Evolutionary conservation across 2,329 filamentous ascomycete species (phyloP), one percentile per base, ranked within the genome.

Genomic region (Apiospora kogelbergensis): DNA sequence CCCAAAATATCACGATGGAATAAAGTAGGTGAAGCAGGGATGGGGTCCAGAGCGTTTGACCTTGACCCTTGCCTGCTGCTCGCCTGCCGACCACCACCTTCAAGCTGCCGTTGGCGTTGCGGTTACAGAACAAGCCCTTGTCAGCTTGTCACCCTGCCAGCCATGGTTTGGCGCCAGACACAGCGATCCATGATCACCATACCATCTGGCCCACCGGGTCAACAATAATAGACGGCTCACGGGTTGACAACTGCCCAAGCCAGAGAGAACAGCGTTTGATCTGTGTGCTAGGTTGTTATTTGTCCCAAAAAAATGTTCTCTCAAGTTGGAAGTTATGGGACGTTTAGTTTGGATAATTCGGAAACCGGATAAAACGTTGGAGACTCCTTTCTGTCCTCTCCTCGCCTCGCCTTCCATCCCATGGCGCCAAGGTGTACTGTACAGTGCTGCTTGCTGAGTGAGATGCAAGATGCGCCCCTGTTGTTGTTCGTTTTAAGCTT

Each of bases 151-250:
- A 33, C 33, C 33, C 7, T 24, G 46, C 41, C 63, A 26, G 63
- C 42, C 63, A 65, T 42, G 63, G 63, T 44, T 44, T 65, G 63
- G 37, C 37, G 45, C 65, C 42, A 67, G 46, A 46, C 65, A 48
- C 65, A 57, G 65, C 65, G 45, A 48, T 67, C 65, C 65, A 67
- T 67, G 65, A 67, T 67, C 45, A 40, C 46, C 65, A 40, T 30
- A 30, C 60, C 42, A 42, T 45, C 40, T 65, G 63, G n/a, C 26
- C 53, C 53, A 60, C 53, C 17, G 30, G 30, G 53, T 37, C 42
- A 30, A 60, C 20, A 30, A 37, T 20, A 60, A 60, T 30, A 60
- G 30, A 60, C 37, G 53, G 48, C 48, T 33, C 48, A 33, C 48
- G 48, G 53, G 30, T n/a, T 60, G 53, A n/a, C 30, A 60, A 57